Conservation (phyloP, 1,284 basidiomycete genomes). For the Singerocomus inundabilis region DNA sequence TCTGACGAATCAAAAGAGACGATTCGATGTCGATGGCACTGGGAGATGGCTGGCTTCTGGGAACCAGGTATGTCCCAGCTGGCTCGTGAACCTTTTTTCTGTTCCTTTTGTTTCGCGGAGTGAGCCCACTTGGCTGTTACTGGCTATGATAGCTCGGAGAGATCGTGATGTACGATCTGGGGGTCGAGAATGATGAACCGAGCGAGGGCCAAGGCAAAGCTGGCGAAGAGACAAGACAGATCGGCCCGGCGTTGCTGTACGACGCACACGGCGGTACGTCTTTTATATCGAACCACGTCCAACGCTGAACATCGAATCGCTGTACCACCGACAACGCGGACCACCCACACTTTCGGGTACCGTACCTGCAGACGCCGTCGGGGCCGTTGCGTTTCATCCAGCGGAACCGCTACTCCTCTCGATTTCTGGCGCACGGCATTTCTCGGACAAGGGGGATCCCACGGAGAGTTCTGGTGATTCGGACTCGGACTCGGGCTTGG, state of each 20-base stretch:
- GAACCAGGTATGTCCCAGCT: conserved; percentile 54
- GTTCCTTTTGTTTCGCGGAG: not conserved
- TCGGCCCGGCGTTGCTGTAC: conserved; percentile 10
- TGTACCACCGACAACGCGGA: not conserved
- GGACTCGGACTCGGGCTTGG: conserved; percentile 9
- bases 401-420: conserved; percentile 50
- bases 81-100: not conserved
- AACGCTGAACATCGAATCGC: too few species aligned
- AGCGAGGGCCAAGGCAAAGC: not conserved
- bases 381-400: conserved; percentile 64
- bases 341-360: not conserved
- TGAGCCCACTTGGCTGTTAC: not conserved
- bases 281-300: too few species aligned
- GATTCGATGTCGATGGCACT: conserved; percentile 74
- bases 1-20: conserved; percentile 71
- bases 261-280: conserved; percentile 25
- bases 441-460: conserved; percentile 30
- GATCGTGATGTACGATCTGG: conserved; percentile 47
- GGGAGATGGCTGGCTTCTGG: conserved; percentile 72
- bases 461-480: conserved; percentile 3
- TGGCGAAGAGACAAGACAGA: conserved; percentile 10
- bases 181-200: conserved; percentile 7
- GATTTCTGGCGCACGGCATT: conserved; percentile 68
- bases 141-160: conserved; percentile 37
- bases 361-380: conserved; percentile 52